Base-by-base conservation (phyloP, 2,329 filamentous ascomycete genomes). In the Botryotinia convoluta region DNA sequence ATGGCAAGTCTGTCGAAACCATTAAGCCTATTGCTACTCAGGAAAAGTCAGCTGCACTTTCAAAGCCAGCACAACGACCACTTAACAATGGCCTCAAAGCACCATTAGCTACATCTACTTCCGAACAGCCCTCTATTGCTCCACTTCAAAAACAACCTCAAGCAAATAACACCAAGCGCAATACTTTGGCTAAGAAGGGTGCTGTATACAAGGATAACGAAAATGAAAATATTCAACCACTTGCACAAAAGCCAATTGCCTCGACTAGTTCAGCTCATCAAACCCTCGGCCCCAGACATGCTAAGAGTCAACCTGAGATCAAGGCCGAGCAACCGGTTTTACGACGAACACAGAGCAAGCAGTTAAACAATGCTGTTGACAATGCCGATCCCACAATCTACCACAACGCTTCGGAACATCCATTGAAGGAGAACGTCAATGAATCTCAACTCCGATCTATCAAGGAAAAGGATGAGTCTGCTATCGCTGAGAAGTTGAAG, bases 21-120 rank as follows among this genome's bases (percentile, higher is more conserved):
- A 63, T 79, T 37, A 79, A 82, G 71, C 81, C 73, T 79, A 57
- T 75, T 68, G 72, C 72, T 54, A 64, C 69, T n/a, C 73, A 74
- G 70, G 79, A 84, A 35, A 84, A 82, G 74, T 86, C 87, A 78
- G 81, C 85, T 12, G 81, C 83, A 26, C 81, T 84, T 45, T 82
- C 88, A 62, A 86, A 88, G 77, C 90, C 89, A n/a, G 88, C 89
- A n/a, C 89, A 92, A 78, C 86, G 90, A 74, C 87, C 88, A 42
- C 77, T 87, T 61, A 79, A 77, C 61, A 73, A 75, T 45, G 71
- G 72, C 51, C 54, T 68, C 32, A 80, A 80, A 65, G 67, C 71
- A 44, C 45, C 57, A 48, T 70, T 42, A 62, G 39, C 68, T 63
- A 61, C 71, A 69, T 70, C 65, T 29, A 60, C 71, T 35, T 48